Conservation (phyloP, 2,329 filamentous ascomycete genomes). For the Penicillium sp. region DNA sequence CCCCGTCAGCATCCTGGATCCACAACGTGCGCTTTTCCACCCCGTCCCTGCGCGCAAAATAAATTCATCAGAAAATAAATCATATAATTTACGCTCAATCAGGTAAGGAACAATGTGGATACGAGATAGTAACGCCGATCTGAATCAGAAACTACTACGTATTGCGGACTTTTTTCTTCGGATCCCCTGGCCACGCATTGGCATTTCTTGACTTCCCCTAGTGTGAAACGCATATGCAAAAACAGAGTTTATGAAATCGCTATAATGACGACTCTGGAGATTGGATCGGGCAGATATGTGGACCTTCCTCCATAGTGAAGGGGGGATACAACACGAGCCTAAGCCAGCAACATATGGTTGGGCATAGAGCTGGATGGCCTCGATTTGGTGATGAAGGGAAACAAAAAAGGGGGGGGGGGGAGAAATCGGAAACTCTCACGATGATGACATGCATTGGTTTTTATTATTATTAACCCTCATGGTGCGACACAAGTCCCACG, state of each 20-base stretch:
- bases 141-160: slow-evolving; percentile 20
- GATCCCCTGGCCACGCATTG: not conserved
- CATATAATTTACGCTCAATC: not conserved
- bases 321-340: not conserved
- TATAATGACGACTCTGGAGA: slow-evolving; percentile 3
- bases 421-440: not conserved
- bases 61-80: slow-evolving; percentile 6
- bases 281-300: slow-evolving; percentile 12
- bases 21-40: slow-evolving; percentile 34
- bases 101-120: slow-evolving; percentile 23
- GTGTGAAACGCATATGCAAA: slow-evolving; percentile 14
- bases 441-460: not conserved
- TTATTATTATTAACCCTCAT: slow-evolving; percentile 4
- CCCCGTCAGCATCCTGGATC: slow-evolving; percentile 32
- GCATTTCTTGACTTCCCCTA: not conserved
- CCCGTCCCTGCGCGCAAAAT: slow-evolving; percentile 26
- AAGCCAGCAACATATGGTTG: slow-evolving; percentile 1
- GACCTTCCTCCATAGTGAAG: not conserved
- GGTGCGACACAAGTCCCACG: slow-evolving; percentile 13
- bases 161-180: not conserved
- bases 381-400: not conserved
- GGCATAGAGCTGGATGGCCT: not conserved
- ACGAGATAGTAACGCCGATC: slow-evolving; percentile 30
- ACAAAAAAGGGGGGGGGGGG: not conserved
- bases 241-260: slow-evolving; percentile 1